Conservation (phyloP, 106 monocot genomes). For the Platanthera guangdongensis region DNA sequence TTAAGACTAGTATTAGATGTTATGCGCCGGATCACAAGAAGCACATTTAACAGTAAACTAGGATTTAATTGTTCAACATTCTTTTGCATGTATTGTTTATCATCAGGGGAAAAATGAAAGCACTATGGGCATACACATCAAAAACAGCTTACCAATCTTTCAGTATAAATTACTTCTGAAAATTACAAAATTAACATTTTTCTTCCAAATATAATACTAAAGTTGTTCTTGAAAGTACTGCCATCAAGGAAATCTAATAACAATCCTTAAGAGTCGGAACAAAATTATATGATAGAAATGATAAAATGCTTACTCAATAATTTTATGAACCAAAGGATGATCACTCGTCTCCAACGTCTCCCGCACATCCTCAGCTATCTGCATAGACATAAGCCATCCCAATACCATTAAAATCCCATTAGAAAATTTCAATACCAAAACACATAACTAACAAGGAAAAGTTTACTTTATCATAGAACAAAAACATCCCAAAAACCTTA, state of each 20-base stretch:
- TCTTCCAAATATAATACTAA: background rate
- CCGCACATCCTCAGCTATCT: constrained; percentile 89
- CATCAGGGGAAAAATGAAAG: background rate
- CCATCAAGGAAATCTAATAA: background rate
- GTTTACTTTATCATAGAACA: background rate
- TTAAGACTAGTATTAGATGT: background rate
- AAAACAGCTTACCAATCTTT: background rate
- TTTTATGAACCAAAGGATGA: constrained; percentile 94
- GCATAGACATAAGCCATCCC: constrained; percentile 5
- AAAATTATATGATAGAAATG: constrained; percentile 4
- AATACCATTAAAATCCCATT: background rate
- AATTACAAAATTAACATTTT: background rate
- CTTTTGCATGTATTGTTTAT: background rate
- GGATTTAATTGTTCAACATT: background rate
- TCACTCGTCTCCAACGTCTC: constrained; percentile 94
- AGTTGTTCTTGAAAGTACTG: background rate
- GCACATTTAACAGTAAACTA: background rate
- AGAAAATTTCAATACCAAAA: background rate
- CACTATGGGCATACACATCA: background rate
- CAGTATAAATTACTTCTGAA: background rate
- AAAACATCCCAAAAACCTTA: constrained; percentile 17
- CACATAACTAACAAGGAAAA: background rate
- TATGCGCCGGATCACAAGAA: background rate
- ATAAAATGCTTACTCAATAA: constrained; percentile 75
- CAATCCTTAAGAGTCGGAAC: constrained; percentile 1